These are phyloP conservation scores for Yamadazyma membranifaciens DNA, from an alignment of 1,139 yeast genomes.

Conservation along the genomic window DNA sequence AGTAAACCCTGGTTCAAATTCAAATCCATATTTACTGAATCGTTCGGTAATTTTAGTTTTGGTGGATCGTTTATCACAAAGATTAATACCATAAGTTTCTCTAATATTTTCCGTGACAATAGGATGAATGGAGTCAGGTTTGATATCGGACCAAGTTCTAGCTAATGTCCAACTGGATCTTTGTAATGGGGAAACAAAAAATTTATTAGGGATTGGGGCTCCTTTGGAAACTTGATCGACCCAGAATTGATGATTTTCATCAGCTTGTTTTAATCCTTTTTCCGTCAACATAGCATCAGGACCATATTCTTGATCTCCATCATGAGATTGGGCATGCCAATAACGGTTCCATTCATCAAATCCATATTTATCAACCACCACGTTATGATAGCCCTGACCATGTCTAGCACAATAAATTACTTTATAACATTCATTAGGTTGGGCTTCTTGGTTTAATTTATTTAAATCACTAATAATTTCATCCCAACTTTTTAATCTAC, in stretches of 20 bases:
- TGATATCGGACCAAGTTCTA: conserved; percentile 51
- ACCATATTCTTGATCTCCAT: conserved; percentile 58
- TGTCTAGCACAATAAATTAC: conserved; percentile 67
- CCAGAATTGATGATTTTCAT: conserved; percentile 48
- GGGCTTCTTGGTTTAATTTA: conserved; percentile 35
- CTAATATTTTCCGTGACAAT: conserved; percentile 62
- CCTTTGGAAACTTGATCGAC: conserved; percentile 44
- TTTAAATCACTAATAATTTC: conserved; percentile 34
- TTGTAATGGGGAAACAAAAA: conserved; percentile 66
- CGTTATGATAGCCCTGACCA: conserved; percentile 77
- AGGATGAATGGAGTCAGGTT: conserved; percentile 22
- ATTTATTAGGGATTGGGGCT: conserved; percentile 55
- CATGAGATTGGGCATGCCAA: conserved; percentile 55
- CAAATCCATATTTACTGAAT: conserved; percentile 22
- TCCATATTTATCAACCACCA: conserved; percentile 58
- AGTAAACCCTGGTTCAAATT: conserved; percentile 43
- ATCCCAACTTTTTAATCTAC: conserved; percentile 47
- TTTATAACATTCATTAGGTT: conserved; percentile 47
- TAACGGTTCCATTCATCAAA: conserved; percentile 55
- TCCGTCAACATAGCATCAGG: conserved; percentile 69
- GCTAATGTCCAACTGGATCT: conserved; percentile 61
- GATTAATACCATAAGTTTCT: conserved; percentile 65
- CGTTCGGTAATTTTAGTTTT: conserved; percentile 18
- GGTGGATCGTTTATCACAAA: conserved; percentile 60
- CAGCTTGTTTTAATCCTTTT: conserved; percentile 49